These are phyloP conservation scores for Strobilomyces dryophilus DNA, from an alignment of 768 basidiomycete species.

Conservation along the genomic window DNA sequence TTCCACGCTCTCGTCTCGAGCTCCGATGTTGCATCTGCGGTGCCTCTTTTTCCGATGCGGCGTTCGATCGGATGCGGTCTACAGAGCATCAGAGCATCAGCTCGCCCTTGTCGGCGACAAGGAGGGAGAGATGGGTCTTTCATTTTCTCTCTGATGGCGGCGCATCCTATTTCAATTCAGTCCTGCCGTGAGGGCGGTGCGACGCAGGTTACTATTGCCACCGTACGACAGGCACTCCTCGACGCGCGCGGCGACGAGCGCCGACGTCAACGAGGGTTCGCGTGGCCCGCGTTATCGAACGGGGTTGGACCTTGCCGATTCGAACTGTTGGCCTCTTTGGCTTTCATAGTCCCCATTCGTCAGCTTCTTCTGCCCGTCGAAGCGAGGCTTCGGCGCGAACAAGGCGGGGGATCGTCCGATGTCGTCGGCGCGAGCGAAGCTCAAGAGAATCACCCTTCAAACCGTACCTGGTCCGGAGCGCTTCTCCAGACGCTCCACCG, in stretches of 20 bases:
- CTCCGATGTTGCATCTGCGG: neutral
- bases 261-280: neutral
- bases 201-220: neutral
- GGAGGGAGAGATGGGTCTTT: neutral
- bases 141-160: neutral
- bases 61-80: neutral
- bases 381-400: neutral
- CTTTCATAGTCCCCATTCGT: neutral
- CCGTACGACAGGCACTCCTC: neutral
- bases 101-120: neutral
- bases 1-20: neutral
- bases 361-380: neutral
- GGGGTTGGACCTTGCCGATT: neutral
- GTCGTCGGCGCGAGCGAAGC: neutral
- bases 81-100: neutral
- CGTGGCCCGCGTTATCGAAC: neutral
- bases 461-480: too few relatives aligned
- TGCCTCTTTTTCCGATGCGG: neutral
- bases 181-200: neutral
- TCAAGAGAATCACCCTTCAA: neutral
- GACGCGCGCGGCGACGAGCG: neutral
- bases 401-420: neutral
- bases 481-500: neutral
- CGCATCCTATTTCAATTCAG: neutral
- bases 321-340: too few relatives aligned